Evolutionary conservation across 176 grass and related monocot species (phyloP).

Genomic region (Eremochloa ophiuroides): DNA sequence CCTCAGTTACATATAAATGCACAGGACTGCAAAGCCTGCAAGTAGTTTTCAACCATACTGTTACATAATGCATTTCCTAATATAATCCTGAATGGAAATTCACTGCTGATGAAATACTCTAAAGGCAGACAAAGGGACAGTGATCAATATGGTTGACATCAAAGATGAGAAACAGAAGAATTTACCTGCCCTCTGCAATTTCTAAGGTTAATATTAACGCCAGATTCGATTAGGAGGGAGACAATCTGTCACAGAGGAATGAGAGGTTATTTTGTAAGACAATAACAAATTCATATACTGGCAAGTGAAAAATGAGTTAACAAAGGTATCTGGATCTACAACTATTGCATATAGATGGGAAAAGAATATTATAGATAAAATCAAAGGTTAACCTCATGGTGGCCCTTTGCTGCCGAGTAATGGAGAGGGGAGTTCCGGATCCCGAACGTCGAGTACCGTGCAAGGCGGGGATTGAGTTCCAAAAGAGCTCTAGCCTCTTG

Average conservation of each 20-base stretch:
- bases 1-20: constrained; percentile 11
- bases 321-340: not conserved
- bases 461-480: constrained; percentile 86
- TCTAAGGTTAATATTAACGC: constrained; percentile 84
- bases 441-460: constrained; percentile 76
- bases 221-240: constrained; percentile 85
- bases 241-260: constrained; percentile 55
- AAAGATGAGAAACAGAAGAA: constrained; percentile 9
- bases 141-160: not conserved
- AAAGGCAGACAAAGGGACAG: not conserved
- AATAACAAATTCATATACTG: constrained; percentile 1
- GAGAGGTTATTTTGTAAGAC: constrained; percentile 21
- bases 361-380: constrained; percentile 7
- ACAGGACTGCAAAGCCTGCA: constrained; percentile 1
- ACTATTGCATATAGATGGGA: not conserved
- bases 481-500: constrained; percentile 85
- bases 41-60: not conserved
- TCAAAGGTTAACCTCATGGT: constrained; percentile 74
- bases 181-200: constrained; percentile 86
- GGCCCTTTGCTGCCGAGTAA: constrained; percentile 84
- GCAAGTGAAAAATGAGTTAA: not conserved
- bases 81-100: not conserved
- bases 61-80: constrained; percentile 10
- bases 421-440: constrained; percentile 88
- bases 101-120: constrained; percentile 5